Evolutionary conservation across 1,284 basidiomycete species (phyloP), one percentile per base, ranked within the genome.

Genomic region (Coriolopsis trogii): DNA sequence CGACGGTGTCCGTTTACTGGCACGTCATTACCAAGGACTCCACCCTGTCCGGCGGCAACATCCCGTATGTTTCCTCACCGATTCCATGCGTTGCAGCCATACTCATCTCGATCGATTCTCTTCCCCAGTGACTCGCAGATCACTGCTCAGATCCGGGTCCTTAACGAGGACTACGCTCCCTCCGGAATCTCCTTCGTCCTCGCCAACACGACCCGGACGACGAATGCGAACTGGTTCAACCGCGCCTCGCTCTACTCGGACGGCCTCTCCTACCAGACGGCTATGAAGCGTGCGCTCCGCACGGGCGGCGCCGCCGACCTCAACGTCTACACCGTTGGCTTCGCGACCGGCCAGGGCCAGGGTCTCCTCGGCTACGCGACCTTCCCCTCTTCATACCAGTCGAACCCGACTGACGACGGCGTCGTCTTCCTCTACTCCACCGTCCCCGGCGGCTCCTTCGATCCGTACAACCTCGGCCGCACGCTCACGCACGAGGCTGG

Each of bases 401-500:
- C 59, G 36, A 58, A 62, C 46, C 73, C 76, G 10, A 66, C 49
- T 8, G 77, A 80, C 59, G 80, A 80, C 53, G 77, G 79, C 52
- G 73, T 77, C 41, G 76, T 81, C 42, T 73, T 80, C 40, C 71
- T 76, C 37, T 80, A 63, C 69, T 76, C 76, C 16, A 75, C 77
- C 13, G 62, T 82, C 4, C 80, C 80, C 5, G 78, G 78, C 20
- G 80, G 80, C 7, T 68, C 66, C 46, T 64, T 74, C 12, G 57
- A 66, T 23, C 68, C 70, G 48, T 81, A 78, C 67, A 73, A 82
- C 63, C 59, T 72, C 48, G 79, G 80, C 46, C 39, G 77, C 71
- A 83, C 81, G 6, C 63, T 77, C 29, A 79, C 78, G 8, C 81
- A 84, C 61, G 81, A 84, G 63, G 77, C 75, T 41, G 78, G 79